phyloP scores from a whole-genome alignment of 1,139 yeast genomes.

The Geotrichum carabidarum region DNA sequence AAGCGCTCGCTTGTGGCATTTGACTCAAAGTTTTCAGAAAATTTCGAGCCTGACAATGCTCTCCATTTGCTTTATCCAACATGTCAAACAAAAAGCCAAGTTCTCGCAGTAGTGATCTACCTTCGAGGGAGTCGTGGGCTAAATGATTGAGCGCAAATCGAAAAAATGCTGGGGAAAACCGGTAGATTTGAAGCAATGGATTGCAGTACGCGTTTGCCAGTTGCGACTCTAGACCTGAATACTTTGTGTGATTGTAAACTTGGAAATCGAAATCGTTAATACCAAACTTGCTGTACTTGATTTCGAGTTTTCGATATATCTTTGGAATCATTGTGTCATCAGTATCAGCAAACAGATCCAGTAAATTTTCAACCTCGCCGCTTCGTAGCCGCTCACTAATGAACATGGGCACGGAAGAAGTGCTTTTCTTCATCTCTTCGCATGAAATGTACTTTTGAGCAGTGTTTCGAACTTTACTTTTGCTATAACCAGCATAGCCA shows the following conservation, averaged over 20 bases:
- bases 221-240: slow-evolving; percentile 86
- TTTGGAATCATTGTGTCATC: slow-evolving; percentile 48
- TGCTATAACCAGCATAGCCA: slow-evolving; percentile 49
- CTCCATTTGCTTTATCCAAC: slow-evolving; percentile 76
- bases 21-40: slow-evolving; percentile 50
- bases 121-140: slow-evolving; percentile 38
- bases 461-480: slow-evolving; percentile 38
- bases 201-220: slow-evolving; percentile 78
- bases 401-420: slow-evolving; percentile 53
- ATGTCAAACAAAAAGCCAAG: slow-evolving; percentile 86
- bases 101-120: slow-evolving; percentile 58
- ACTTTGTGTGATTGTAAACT: slow-evolving; percentile 74
- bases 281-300: slow-evolving; percentile 84
- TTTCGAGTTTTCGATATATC: slow-evolving; percentile 68
- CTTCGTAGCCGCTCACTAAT: slow-evolving; percentile 57
- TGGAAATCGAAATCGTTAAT: slow-evolving; percentile 91
- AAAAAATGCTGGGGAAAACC: slow-evolving; percentile 69
- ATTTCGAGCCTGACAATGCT: slow-evolving; percentile 66
- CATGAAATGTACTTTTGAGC: slow-evolving; percentile 47
- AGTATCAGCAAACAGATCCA: slow-evolving; percentile 28
- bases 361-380: slow-evolving; percentile 26
- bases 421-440: slow-evolving; percentile 34
- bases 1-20: slow-evolving; percentile 38
- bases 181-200: slow-evolving; percentile 72
- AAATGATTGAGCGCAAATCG: slow-evolving; percentile 56